Evolutionary conservation across 495 filamentous ascomycete species (phyloP).

Genomic region (Aspergillus campestris): DNA sequence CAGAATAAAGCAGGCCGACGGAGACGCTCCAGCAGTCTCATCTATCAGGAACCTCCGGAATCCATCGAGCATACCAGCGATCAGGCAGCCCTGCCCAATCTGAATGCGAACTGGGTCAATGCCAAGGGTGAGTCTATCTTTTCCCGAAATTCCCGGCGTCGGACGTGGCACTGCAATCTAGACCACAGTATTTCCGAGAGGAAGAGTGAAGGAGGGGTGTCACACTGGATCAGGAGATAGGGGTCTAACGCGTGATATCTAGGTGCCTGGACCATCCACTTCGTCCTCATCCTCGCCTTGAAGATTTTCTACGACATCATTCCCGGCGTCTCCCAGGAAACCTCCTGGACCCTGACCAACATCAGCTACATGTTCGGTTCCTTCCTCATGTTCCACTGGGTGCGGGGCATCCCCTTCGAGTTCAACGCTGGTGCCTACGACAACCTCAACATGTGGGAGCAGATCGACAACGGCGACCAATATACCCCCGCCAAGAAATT

Average conservation of each 20-base stretch:
- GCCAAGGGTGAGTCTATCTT: slow-evolving; percentile 68
- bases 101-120: slow-evolving; percentile 98
- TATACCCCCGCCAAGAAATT: slow-evolving; percentile 99
- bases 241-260: neutral
- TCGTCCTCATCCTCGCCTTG: slow-evolving; percentile 77
- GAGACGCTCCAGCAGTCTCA: slow-evolving; percentile 88
- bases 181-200: neutral
- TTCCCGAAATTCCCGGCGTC: neutral
- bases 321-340: slow-evolving; percentile 90
- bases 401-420: slow-evolving; percentile 95
- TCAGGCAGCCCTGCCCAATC: slow-evolving; percentile 85
- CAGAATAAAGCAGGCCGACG: slow-evolving; percentile 59
- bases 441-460: slow-evolving; percentile 99
- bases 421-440: slow-evolving; percentile 99
- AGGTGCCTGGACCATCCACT: slow-evolving; percentile 94
- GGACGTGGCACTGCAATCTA: neutral
- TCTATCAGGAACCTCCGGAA: slow-evolving; percentile 91
- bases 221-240: no score
- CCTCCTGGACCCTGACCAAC: slow-evolving; percentile 97
- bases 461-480: slow-evolving; percentile 98
- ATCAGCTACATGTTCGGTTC: slow-evolving; percentile 98
- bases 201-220: no score
- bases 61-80: slow-evolving; percentile 93
- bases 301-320: slow-evolving; percentile 97
- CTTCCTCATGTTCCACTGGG: slow-evolving; percentile 99